Evolutionary conservation across 768 basidiomycete genomes (phyloP).

Genomic region (Tephrocybe sp.): DNA sequence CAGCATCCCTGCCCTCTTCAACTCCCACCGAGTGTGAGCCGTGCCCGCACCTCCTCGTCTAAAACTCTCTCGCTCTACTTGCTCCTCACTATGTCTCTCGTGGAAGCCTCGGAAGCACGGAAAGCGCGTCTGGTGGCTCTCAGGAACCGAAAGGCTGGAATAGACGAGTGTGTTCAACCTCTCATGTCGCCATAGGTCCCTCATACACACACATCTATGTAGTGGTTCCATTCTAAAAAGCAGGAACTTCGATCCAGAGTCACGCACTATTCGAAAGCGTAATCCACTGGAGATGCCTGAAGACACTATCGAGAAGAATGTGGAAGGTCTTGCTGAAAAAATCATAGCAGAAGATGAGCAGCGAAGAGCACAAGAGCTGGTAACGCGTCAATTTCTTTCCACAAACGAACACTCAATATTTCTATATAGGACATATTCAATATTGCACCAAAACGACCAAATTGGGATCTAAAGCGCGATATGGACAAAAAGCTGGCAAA

Average conservation of each 20-base stretch:
- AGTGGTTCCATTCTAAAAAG: slow-evolving; percentile 55
- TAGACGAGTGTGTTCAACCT: slow-evolving; percentile 36
- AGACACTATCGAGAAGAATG: slow-evolving; percentile 86
- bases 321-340: slow-evolving; percentile 78
- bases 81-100: slow-evolving; percentile 47
- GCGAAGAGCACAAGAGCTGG: slow-evolving; percentile 83
- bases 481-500: slow-evolving; percentile 87
- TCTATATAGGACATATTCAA: slow-evolving; percentile 83
- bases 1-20: not conserved
- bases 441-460: slow-evolving; percentile 94
- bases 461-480: slow-evolving; percentile 95
- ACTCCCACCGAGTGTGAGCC: too few species aligned
- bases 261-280: slow-evolving; percentile 73
- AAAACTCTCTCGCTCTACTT: not conserved
- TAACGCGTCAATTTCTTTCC: slow-evolving; percentile 36
- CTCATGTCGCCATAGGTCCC: not conserved
- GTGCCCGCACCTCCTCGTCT: too few species aligned
- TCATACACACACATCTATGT: slow-evolving; percentile 15
- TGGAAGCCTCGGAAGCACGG: slow-evolving; percentile 74
- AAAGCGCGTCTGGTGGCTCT: slow-evolving; percentile 81
- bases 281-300: slow-evolving; percentile 53
- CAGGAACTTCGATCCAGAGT: slow-evolving; percentile 90
- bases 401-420: not conserved
- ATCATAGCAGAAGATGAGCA: slow-evolving; percentile 88
- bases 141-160: slow-evolving; percentile 65